Percentiles rank a stretch among this genome's conserved stretches.
Conservation (phyloP, 2,329 filamentous ascomycete species). For the Penicillium glabrum region DNA sequence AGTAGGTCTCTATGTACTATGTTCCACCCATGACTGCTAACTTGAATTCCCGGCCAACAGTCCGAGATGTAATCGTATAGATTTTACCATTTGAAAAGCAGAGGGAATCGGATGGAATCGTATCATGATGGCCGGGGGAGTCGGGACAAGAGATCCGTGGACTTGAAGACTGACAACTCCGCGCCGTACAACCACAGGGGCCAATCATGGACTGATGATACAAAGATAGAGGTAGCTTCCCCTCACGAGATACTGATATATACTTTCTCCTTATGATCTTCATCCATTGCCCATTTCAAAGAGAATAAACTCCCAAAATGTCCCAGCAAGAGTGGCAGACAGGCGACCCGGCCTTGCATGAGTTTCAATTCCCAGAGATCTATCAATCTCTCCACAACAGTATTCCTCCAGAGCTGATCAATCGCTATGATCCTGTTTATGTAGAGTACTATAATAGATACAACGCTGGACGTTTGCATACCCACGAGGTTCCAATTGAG, state of each 20-base stretch:
- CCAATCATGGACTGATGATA: neutral
- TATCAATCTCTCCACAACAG: constrained; percentile 43
- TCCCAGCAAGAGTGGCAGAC: neutral
- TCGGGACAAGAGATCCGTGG: neutral
- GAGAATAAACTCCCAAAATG: constrained; percentile 6
- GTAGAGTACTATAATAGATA: constrained; percentile 45
- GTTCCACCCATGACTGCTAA: neutral
- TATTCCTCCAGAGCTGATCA: constrained; percentile 38
- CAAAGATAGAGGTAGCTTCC: neutral
- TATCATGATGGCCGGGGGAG: neutral
- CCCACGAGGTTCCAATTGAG: constrained; percentile 44
- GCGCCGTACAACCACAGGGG: neutral
- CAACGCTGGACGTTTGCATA: constrained; percentile 42
- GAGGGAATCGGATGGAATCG: neutral
- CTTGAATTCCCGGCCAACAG: neutral
- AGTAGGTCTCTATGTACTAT: neutral
- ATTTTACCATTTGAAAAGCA: neutral
- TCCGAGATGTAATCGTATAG: neutral
- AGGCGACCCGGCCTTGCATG: constrained; percentile 25
- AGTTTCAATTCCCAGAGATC: constrained; percentile 22
- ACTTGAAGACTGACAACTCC: neutral
- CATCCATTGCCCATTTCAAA: neutral
- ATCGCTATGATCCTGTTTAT: constrained; percentile 43
- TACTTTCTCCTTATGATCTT: neutral
- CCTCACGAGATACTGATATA: neutral